Conservation (phyloP, 208 protist species). For the Leishmania martiniquensis region DNA sequence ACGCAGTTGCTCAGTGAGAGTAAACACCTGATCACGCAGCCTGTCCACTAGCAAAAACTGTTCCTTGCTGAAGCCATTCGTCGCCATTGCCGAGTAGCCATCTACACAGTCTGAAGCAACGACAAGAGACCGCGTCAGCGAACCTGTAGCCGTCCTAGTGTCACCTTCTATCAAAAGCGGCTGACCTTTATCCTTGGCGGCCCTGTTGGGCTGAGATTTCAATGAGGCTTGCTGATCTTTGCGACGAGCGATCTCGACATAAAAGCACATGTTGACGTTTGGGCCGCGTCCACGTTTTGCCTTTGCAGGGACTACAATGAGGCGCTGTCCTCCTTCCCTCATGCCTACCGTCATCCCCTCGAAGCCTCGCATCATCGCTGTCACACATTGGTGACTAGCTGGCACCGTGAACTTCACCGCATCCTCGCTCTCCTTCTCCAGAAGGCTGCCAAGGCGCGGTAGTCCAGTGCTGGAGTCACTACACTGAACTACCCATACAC, state of each 20-base stretch:
- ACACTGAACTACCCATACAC: conserved; percentile 67
- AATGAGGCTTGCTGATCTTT: conserved; percentile 36
- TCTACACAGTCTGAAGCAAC: not conserved
- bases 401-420: conserved; percentile 45
- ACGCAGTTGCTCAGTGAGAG: conserved; percentile 65
- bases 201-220: not conserved
- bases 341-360: conserved; percentile 81
- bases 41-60: conserved; percentile 70
- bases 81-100: not conserved
- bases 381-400: conserved; percentile 67
- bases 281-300: conserved; percentile 55
- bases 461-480: conserved; percentile 27
- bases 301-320: conserved; percentile 56
- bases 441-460: conserved; percentile 63
- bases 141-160: not conserved
- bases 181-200: conserved; percentile 5
- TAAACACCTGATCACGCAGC: conserved; percentile 67
- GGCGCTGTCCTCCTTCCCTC: conserved; percentile 56
- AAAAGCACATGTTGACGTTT: conserved; percentile 74
- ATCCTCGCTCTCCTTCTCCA: conserved; percentile 61
- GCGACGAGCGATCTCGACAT: conserved; percentile 47
- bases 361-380: conserved; percentile 71
- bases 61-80: conserved; percentile 61
- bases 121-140: conserved; percentile 10
- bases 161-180: not conserved